phyloP scores from a whole-genome alignment of 345 rosid genomes.

The Lepidium africanum region DNA sequence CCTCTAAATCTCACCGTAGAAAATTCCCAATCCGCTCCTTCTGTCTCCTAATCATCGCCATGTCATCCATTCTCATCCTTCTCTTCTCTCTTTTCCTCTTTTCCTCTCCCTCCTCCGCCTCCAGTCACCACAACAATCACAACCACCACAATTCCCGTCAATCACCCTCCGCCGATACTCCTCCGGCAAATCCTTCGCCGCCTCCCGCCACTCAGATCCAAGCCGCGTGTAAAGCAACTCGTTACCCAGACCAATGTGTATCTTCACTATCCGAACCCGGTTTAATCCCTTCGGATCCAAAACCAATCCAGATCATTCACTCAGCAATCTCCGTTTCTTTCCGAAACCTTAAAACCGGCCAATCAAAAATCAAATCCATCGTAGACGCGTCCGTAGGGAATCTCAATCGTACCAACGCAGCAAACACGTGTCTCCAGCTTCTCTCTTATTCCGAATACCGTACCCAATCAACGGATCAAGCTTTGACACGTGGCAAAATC shows the following conservation, averaged over 20 bases:
- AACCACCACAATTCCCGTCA: not conserved
- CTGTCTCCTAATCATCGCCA: slow-evolving; percentile 9
- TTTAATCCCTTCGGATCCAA: slow-evolving; percentile 36
- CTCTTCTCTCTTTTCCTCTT: slow-evolving; percentile 21
- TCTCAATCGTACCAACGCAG: slow-evolving; percentile 52
- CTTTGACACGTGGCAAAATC: slow-evolving; percentile 35
- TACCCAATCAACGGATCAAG: slow-evolving; percentile 31
- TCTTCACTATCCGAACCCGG: slow-evolving; percentile 33
- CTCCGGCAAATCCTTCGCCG: not conserved
- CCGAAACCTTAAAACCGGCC: slow-evolving; percentile 45
- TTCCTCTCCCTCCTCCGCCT: slow-evolving; percentile 24
- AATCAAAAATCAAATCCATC: slow-evolving; percentile 49
- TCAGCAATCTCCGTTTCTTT: slow-evolving; percentile 57
- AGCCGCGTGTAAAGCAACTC: slow-evolving; percentile 60
- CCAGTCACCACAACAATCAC: slow-evolving; percentile 12
- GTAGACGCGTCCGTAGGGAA: slow-evolving; percentile 46
- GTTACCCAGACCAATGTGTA: slow-evolving; percentile 43
- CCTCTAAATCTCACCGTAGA: slow-evolving; percentile 18
- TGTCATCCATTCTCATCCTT: slow-evolving; percentile 32
- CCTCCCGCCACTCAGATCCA: slow-evolving; percentile 26
- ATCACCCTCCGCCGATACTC: not conserved
- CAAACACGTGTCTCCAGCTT: slow-evolving; percentile 46
- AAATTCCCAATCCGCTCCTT: slow-evolving; percentile 9
- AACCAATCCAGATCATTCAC: slow-evolving; percentile 48
- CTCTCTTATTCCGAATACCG: slow-evolving; percentile 53